A percentile compares a stretch with the other conserved stretches of the same genome.
Conservation (phyloP, 768 basidiomycete genomes). For the Rhizopogon vesiculosus region DNA sequence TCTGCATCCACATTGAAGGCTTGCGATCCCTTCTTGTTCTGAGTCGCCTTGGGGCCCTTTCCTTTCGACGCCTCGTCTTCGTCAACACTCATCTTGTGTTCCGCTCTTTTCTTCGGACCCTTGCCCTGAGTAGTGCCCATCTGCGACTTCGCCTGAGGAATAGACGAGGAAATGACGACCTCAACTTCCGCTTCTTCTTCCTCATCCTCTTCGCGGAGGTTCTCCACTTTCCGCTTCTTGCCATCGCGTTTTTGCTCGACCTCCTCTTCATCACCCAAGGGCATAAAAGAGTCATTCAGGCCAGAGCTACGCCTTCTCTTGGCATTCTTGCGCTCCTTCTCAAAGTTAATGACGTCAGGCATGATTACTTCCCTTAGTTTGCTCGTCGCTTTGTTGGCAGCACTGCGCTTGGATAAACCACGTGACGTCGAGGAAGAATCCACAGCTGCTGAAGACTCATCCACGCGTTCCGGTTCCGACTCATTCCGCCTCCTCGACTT, state of each 20-base stretch:
- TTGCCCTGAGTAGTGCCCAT: conserved; percentile 6
- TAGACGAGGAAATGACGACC: conserved; percentile 7
- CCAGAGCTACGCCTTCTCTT: conserved; percentile 28
- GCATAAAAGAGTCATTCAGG: conserved; percentile 22
- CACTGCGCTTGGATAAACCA: conserved; percentile 40
- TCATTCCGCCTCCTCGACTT: not conserved
- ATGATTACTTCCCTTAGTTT: conserved; percentile 53
- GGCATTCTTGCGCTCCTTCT: conserved; percentile 55
- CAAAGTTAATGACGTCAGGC: conserved; percentile 70
- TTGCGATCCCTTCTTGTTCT: conserved; percentile 10
- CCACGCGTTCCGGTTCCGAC: not conserved
- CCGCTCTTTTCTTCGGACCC: not conserved
- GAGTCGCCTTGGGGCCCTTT: not conserved
- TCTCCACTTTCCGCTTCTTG: conserved; percentile 17
- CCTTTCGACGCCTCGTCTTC: conserved; percentile 1
- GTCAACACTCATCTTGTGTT: conserved; percentile 6
- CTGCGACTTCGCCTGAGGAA: conserved; percentile 7
- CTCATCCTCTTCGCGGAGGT: conserved; percentile 12
- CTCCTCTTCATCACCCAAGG: conserved; percentile 1
- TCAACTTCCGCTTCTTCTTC: conserved; percentile 22
- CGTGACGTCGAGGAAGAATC: conserved; percentile 12
- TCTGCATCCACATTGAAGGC: not conserved
- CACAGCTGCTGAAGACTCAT: conserved; percentile 6
- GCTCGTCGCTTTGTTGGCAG: conserved; percentile 45
- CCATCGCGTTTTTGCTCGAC: conserved; percentile 12